A percentile compares a stretch with the other conserved stretches of the same genome.
Conservation (phyloP, 2,329 filamentous ascomycete genomes). For the Colletotrichum brevisporum region DNA sequence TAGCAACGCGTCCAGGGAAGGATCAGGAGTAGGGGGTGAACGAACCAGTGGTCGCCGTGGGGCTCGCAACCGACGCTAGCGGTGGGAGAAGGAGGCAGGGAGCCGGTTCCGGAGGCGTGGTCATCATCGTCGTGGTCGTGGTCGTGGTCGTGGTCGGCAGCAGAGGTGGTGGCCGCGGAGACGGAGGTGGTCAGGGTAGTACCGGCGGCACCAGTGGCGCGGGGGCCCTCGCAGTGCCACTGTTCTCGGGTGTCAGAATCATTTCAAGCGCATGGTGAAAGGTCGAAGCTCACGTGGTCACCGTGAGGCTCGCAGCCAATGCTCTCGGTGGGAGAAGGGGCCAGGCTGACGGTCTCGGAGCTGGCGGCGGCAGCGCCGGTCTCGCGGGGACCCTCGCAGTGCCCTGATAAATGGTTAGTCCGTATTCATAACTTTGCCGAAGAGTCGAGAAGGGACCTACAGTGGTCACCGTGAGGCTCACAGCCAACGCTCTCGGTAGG, state of each 20-base stretch:
- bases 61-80: conserved; percentile 53
- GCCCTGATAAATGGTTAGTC: background rate
- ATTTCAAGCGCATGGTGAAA: too few relatives aligned
- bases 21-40: background rate
- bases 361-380: background rate
- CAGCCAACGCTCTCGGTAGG: conserved; percentile 54
- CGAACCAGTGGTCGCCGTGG: conserved; percentile 57
- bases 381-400: background rate
- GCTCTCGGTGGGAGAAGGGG: conserved; percentile 53
- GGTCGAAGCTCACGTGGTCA: conserved; percentile 50
- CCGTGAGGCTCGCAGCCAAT: conserved; percentile 54
- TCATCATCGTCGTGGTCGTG: conserved; percentile 29
- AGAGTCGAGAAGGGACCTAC: conserved; percentile 28
- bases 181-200: conserved; percentile 14
- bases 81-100: conserved; percentile 51
- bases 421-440: background rate
- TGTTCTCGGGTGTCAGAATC: background rate
- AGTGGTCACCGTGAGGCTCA: conserved; percentile 48
- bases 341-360: conserved; percentile 38
- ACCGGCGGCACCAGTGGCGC: background rate
- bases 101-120: conserved; percentile 41
- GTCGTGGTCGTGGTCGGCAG: conserved; percentile 25
- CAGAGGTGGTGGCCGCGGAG: conserved; percentile 17
- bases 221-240: conserved; percentile 41
- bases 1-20: background rate